phyloP scores from a whole-genome alignment of 2,329 filamentous ascomycete species.

The Fusarium sulawesiense region DNA sequence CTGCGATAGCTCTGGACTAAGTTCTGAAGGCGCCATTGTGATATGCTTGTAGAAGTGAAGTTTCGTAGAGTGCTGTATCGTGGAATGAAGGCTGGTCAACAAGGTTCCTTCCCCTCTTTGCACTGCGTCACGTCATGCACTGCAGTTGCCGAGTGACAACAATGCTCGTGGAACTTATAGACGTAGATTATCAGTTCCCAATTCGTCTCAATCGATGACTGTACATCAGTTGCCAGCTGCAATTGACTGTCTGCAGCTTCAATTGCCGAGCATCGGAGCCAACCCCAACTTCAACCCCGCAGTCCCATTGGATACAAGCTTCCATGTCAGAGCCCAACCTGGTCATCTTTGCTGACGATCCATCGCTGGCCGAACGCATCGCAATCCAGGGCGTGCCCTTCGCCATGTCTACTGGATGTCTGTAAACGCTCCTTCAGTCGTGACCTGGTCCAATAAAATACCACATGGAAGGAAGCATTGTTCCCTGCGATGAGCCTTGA shows the following conservation, averaged over 20 bases:
- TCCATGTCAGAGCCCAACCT: neutral
- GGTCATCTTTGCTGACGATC: too few species aligned
- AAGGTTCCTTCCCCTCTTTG: slow-evolving; percentile 1
- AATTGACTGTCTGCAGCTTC: neutral
- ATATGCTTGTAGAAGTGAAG: neutral
- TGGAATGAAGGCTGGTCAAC: neutral
- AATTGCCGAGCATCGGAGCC: neutral
- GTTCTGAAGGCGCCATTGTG: slow-evolving; percentile 17
- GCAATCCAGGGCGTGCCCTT: neutral
- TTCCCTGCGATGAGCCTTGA: too few species aligned
- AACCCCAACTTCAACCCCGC: neutral
- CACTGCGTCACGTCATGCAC: neutral
- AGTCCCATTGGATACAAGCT: neutral
- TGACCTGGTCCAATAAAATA: neutral
- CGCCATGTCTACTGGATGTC: neutral
- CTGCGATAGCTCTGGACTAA: slow-evolving; percentile 17
- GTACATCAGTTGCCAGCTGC: neutral
- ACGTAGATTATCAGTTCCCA: neutral
- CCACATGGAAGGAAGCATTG: neutral
- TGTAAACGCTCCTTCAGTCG: neutral
- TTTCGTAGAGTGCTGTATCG: neutral
- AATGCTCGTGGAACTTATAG: neutral
- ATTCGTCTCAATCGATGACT: neutral
- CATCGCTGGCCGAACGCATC: neutral
- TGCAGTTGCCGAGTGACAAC: neutral